These are phyloP conservation scores for Xylaria palmicola DNA, from an alignment of 495 filamentous ascomycete genomes.

Conservation along the genomic window DNA sequence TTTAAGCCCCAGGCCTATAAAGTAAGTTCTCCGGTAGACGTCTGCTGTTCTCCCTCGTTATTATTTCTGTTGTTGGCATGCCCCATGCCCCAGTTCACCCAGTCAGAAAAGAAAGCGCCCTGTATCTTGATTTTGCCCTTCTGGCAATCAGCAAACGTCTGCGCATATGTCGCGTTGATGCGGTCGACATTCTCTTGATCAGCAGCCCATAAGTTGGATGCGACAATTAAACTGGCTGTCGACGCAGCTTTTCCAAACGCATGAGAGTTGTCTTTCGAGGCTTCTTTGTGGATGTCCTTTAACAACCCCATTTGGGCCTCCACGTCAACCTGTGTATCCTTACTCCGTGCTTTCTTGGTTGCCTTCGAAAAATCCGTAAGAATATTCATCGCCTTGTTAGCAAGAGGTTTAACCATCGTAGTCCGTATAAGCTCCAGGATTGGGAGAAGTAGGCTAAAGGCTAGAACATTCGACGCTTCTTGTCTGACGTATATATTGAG, in stretches of 20 bases:
- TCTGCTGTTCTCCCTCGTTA: neutral
- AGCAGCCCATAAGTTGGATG: slow-evolving; percentile 38
- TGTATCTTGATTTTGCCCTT: slow-evolving; percentile 48
- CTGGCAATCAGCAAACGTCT: slow-evolving; percentile 45
- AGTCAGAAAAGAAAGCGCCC: slow-evolving; percentile 50
- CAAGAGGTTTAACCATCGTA: slow-evolving; percentile 68
- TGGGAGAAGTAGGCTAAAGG: slow-evolving; percentile 68
- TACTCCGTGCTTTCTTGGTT: slow-evolving; percentile 55
- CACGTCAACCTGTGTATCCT: slow-evolving; percentile 33
- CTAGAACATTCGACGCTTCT: slow-evolving; percentile 62
- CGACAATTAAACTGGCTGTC: slow-evolving; percentile 48
- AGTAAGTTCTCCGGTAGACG: neutral
- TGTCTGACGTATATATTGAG: slow-evolving; percentile 84
- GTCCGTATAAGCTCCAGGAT: slow-evolving; percentile 43
- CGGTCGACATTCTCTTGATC: slow-evolving; percentile 33
- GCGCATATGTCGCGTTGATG: slow-evolving; percentile 40
- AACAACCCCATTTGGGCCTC: slow-evolving; percentile 57
- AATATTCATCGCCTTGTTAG: slow-evolving; percentile 66
- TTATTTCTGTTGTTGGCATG: slow-evolving; percentile 35
- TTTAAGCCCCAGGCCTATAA: neutral
- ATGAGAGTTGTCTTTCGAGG: slow-evolving; percentile 55
- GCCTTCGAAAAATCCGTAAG: slow-evolving; percentile 69
- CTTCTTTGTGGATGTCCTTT: slow-evolving; percentile 68
- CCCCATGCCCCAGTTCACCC: slow-evolving; percentile 59
- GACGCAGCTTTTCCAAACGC: slow-evolving; percentile 50